These are phyloP conservation scores for Bipolaris gigantea DNA, from an alignment of 2,329 filamentous ascomycete species.

Conservation along the genomic window DNA sequence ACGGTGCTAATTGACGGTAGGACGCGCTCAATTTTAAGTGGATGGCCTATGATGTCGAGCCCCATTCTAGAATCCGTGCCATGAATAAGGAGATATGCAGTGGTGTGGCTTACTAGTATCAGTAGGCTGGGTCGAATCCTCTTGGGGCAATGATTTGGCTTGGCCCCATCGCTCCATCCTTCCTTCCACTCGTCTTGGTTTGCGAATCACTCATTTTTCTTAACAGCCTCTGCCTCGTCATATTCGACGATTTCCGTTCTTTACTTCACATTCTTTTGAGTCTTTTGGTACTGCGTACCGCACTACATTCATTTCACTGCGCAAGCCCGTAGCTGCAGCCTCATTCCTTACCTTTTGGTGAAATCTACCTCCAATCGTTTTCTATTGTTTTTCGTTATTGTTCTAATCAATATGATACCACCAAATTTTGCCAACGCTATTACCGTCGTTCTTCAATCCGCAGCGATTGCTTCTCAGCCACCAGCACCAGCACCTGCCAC, in stretches of 20 bases:
- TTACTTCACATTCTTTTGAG: background rate
- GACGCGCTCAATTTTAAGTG: background rate
- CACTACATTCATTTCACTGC: slow-evolving; percentile 2
- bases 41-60: background rate
- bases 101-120: background rate
- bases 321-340: background rate
- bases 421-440: slow-evolving; percentile 7
- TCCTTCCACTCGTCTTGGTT: background rate
- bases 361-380: background rate
- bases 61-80: background rate
- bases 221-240: background rate
- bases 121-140: background rate
- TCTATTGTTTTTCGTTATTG: background rate
- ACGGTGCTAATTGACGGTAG: background rate
- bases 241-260: background rate
- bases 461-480: slow-evolving; percentile 4
- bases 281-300: background rate
- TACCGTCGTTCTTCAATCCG: slow-evolving; percentile 3
- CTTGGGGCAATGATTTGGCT: background rate
- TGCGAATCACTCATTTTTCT: background rate
- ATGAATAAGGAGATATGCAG: slow-evolving; percentile 1
- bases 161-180: background rate
- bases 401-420: slow-evolving; percentile 9
- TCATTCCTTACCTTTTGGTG: background rate
- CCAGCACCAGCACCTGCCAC: slow-evolving; percentile 11